Evolutionary conservation across 2,329 filamentous ascomycete species (phyloP).

Genomic region (Ophiosphaerella herpotricha): DNA sequence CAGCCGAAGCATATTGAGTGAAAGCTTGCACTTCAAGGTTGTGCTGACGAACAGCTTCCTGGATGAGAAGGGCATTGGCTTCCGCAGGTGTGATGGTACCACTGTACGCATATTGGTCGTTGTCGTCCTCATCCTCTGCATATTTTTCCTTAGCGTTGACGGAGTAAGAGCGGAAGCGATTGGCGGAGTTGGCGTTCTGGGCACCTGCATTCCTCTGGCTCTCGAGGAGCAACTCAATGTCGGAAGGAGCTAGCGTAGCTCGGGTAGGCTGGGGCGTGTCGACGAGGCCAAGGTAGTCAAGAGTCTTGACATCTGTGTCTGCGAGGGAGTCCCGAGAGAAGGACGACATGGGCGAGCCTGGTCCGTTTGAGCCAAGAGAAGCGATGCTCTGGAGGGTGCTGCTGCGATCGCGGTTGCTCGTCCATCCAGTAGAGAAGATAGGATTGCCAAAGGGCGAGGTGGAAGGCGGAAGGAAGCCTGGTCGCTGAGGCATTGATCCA

Average conservation of each 20-base stretch:
- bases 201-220: constrained; percentile 61
- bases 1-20: constrained; percentile 79
- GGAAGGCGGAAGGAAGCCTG: constrained; percentile 64
- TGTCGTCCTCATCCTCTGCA: constrained; percentile 58
- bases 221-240: constrained; percentile 55
- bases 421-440: constrained; percentile 87
- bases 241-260: constrained; percentile 70
- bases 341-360: constrained; percentile 82
- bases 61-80: constrained; percentile 64
- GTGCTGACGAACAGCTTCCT: constrained; percentile 81
- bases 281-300: constrained; percentile 93
- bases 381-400: constrained; percentile 89
- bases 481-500: constrained; percentile 90
- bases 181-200: constrained; percentile 69
- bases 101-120: constrained; percentile 69
- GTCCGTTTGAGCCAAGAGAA: constrained; percentile 84
- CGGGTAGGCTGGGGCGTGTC: constrained; percentile 85
- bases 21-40: constrained; percentile 94
- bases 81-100: constrained; percentile 65
- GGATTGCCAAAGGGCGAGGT: constrained; percentile 80
- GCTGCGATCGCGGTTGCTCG: constrained; percentile 76
- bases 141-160: constrained; percentile 96
- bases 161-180: constrained; percentile 93
- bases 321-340: constrained; percentile 83
- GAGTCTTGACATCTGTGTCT: constrained; percentile 87